phyloP scores from a whole-genome alignment of 1,284 basidiomycete species.

The Takashimella koratensis region DNA sequence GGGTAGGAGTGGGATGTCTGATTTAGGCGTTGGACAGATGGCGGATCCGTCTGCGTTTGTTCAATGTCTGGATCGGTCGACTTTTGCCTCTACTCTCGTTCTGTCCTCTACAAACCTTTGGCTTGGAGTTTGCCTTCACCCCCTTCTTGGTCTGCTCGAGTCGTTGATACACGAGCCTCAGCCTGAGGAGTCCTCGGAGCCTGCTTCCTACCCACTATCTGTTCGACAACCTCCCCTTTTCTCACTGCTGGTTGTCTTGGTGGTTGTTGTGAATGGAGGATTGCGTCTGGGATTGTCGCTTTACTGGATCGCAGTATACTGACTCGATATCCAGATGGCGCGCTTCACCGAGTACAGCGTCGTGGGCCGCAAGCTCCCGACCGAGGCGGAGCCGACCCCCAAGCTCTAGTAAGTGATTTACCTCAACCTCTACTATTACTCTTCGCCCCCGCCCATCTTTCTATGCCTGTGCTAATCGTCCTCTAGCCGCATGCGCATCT shows the following conservation, averaged over 20 bases:
- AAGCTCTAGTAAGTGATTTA: constrained; percentile 55
- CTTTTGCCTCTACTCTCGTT: constrained; percentile 7
- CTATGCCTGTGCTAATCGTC: background rate
- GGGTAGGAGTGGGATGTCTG: too few relatives aligned
- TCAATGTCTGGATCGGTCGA: background rate
- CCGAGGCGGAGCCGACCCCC: constrained; percentile 85
- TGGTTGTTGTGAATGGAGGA: too few relatives aligned
- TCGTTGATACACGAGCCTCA: background rate
- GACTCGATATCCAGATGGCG: constrained; percentile 43
- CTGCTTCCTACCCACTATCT: constrained; percentile 3
- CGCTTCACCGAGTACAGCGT: constrained; percentile 83
- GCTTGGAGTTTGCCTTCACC: constrained; percentile 4
- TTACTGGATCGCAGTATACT: background rate
- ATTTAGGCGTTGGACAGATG: too few relatives aligned
- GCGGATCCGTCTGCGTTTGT: too few relatives aligned
- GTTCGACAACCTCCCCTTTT: background rate
- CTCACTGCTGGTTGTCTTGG: too few relatives aligned
- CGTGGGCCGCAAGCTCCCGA: constrained; percentile 95
- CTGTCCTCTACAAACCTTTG: constrained; percentile 15
- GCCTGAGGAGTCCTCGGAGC: constrained; percentile 31
- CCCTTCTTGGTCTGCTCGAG: background rate
- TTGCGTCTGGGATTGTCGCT: background rate
- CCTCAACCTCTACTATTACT: background rate
- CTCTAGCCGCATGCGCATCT: constrained; percentile 97
- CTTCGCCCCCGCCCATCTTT: background rate